Conservation (phyloP, 306 rosid genomes). For the Clitoria ternatea region DNA sequence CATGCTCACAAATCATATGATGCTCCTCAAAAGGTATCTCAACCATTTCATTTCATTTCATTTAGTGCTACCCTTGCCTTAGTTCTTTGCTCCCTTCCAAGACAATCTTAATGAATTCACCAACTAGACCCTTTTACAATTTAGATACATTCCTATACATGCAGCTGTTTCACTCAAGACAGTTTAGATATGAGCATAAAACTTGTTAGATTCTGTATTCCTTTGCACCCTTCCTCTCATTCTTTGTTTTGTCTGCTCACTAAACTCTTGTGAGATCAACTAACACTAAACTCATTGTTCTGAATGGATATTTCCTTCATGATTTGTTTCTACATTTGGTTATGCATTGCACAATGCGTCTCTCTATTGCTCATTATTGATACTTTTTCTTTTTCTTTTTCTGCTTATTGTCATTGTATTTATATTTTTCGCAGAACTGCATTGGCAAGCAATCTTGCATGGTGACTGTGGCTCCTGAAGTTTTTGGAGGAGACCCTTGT, state of each 20-base stretch:
- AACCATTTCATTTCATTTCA: not conserved
- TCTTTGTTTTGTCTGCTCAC: not conserved
- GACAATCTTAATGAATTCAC: not conserved
- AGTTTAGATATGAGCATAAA: not conserved
- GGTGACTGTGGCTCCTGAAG: conserved; percentile 47
- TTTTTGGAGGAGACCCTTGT: conserved; percentile 68
- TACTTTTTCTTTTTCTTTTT: not conserved
- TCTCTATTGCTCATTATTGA: not conserved
- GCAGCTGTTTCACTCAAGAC: conserved; percentile 6
- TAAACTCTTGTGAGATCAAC: not conserved
- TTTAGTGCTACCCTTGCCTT: not conserved
- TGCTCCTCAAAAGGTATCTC: conserved; percentile 54
- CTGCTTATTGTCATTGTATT: not conserved
- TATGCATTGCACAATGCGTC: not conserved
- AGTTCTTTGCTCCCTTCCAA: not conserved
- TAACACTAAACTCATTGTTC: not conserved
- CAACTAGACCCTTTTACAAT: not conserved
- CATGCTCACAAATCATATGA: conserved; percentile 66
- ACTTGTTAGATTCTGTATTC: not conserved
- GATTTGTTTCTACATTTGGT: not conserved
- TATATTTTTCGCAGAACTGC: conserved; percentile 39
- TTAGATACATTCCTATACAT: not conserved
- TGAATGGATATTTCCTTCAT: not conserved
- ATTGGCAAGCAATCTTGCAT: conserved; percentile 52
- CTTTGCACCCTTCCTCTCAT: not conserved